Evolutionary conservation across 2,329 filamentous ascomycete species (phyloP), one percentile per base, ranked within the genome.

Genomic region (Phialophora verrucosa): DNA sequence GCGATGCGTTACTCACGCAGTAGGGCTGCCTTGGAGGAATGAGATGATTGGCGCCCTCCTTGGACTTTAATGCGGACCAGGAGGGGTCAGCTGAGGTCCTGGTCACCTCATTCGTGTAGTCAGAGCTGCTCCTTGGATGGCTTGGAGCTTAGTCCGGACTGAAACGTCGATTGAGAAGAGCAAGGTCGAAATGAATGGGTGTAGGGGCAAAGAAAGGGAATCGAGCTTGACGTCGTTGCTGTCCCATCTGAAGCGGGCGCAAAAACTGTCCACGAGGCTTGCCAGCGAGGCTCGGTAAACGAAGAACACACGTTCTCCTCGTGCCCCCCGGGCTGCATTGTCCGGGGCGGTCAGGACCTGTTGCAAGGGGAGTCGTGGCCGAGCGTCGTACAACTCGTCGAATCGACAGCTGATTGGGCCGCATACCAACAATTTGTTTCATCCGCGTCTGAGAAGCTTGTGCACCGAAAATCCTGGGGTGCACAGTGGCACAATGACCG

Each of bases 41-140:
- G 31, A 53, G 42, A 7, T 70, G 68, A 70, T 68, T 66, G 65
- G 63, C 68, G 65, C 68, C 65, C 68, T 68, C 68, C 64, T 66
- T 58, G 25, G 49, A 47, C 32, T 31, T 38, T 56, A 25, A 25
- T 47, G 56, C 65, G 54, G 53, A 65, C 38, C 50, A 44, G 29
- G 56, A 55, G 35, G 65, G 65, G 68, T 70, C 68, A 70, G 63
- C 63, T 70, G 65, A 63, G 60, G 25, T 11, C 53, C 44, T 58
- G 54, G 49, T 56, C 47, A 50, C 50, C 32, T 42, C 60, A 59
- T 58, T 47, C 49, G 59, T 29, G 32, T 59, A 35, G 50, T 38
- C 53, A 35, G 25, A 58, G 27, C 35, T 20, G 57, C 29, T 53
- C 25, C 23, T 4, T 54, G 35, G n/a, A 25, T 25, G 8, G 6